Evolutionary conservation across 2,329 filamentous ascomycete genomes (phyloP).

Genomic region (Alternaria incomplexa): DNA sequence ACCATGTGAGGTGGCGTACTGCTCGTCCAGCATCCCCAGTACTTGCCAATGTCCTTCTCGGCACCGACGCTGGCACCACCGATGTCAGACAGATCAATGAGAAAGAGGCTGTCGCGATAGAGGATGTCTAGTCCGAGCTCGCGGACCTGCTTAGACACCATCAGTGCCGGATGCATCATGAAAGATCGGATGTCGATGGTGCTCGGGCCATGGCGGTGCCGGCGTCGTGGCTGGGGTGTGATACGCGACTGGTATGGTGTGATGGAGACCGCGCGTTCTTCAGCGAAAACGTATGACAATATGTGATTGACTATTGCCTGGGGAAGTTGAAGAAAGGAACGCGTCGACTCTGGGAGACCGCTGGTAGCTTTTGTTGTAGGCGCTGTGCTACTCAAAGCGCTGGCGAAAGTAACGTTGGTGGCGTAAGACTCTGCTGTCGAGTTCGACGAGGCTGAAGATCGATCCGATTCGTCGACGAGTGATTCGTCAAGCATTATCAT

Average conservation of each 20-base stretch:
- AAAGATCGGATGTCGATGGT: constrained; percentile 29
- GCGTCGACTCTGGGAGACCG: background rate
- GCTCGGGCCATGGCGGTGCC: constrained; percentile 23
- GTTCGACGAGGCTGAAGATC: constrained; percentile 8
- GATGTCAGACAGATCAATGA: constrained; percentile 30
- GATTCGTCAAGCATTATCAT: constrained; percentile 5
- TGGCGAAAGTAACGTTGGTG: background rate
- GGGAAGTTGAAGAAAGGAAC: constrained; percentile 19
- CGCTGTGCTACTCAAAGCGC: background rate
- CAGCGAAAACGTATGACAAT: constrained; percentile 22
- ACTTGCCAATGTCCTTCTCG: constrained; percentile 20
- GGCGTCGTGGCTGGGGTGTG: constrained; percentile 21
- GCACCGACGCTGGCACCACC: constrained; percentile 10
- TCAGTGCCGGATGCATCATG: constrained; percentile 9
- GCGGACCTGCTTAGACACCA: constrained; percentile 3
- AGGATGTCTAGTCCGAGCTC: constrained; percentile 21
- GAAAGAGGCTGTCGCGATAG: constrained; percentile 25
- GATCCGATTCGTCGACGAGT: background rate
- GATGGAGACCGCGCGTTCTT: constrained; percentile 23
- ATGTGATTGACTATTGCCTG: constrained; percentile 26
- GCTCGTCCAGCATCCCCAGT: constrained; percentile 29
- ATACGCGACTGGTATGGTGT: constrained; percentile 12
- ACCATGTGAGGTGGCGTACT: constrained; percentile 24
- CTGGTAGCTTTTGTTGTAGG: background rate
- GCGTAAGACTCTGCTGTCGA: constrained; percentile 11